Base-by-base conservation (phyloP, 2,329 filamentous ascomycete genomes). In the Ophiostoma quercus region DNA sequence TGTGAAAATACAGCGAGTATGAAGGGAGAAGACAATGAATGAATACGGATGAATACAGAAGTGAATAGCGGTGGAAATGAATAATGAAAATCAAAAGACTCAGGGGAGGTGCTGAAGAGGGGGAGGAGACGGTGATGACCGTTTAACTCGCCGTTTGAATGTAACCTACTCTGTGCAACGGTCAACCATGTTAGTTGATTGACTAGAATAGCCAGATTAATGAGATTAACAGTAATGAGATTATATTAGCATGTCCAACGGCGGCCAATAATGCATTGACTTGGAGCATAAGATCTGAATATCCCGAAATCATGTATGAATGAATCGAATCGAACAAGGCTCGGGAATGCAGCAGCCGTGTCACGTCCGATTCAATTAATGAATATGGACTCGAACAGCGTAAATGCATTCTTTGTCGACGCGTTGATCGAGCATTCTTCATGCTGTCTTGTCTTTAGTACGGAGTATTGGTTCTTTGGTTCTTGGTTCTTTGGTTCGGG, bases 41-140 rank as follows among this genome's bases (percentile, higher is more conserved):
- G 43, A 47, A 16, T 47, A n/a, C 34, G 34, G 43, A 47, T 57
- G 25, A 62, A 62, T 29, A 16, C 4, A 62, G 51, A 39, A 16
- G 41, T 22, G 47, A 47, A 47, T 37, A 25, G 32, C 65, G 41
- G 41, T 69, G 32, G 60, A 69, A 68, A 62, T 63, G 34, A 54
- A 37, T 54, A 47, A 39, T 54, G 41, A 39, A 66, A 39, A 47
- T 47, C 68, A 69, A 69, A 69, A 60, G 67, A 68, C 39, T 54
- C 25, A 32, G 54, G 57, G 11, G 11, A 29, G 19, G 19, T n/a
- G 12, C 5, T 7, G 19, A 32, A 39, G 39, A 62, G 57, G 57
- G 11, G 57, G 25, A 25, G 3, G 57, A 32, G 25, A 29, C 25
- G 8, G 22, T 62, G 57, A 34, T 25, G 57, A 62, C 57, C 57